These are phyloP conservation scores for Corymbia maculata DNA, from an alignment of 345 rosid genomes.

Conservation along the genomic window DNA sequence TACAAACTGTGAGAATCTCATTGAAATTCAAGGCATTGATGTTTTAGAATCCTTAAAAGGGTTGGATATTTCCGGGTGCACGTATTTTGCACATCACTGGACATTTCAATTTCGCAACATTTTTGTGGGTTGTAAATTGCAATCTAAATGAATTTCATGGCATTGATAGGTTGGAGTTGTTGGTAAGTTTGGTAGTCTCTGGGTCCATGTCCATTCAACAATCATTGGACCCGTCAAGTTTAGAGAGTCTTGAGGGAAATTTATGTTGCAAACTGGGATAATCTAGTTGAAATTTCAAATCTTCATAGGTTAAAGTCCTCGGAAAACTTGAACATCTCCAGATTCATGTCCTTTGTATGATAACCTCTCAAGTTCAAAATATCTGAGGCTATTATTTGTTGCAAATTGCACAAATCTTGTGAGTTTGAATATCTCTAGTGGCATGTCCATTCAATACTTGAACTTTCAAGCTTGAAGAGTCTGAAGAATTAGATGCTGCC, in stretches of 20 bases:
- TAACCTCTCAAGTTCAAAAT: background rate
- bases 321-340: background rate
- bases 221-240: background rate
- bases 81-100: background rate
- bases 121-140: background rate
- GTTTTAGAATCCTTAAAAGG: no score
- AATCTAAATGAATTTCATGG: background rate
- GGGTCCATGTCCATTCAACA: background rate
- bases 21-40: background rate
- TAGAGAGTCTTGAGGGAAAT: background rate
- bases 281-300: background rate
- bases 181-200: background rate
- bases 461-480: background rate
- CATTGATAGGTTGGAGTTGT: background rate
- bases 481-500: background rate
- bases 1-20: background rate
- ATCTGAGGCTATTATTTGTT: background rate
- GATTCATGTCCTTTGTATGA: background rate
- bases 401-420: background rate
- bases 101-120: background rate
- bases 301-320: background rate
- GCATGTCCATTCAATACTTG: background rate
- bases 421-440: background rate
- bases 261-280: background rate
- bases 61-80: no score